These are phyloP conservation scores for Arthroderma sp. DNA, from an alignment of 2,329 filamentous ascomycete genomes.

Conservation along the genomic window DNA sequence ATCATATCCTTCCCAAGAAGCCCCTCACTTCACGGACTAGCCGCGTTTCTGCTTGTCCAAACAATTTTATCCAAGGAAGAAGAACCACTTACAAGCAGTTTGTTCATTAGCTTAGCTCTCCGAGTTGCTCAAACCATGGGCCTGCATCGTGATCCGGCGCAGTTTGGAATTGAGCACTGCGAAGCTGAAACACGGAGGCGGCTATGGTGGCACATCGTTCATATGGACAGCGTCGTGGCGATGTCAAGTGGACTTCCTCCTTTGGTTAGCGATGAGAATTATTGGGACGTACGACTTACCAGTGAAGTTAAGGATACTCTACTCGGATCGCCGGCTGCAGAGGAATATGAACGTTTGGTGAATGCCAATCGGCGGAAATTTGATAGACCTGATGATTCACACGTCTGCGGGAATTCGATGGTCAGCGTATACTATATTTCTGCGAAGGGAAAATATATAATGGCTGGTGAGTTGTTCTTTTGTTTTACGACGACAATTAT, in stretches of 20 bases:
- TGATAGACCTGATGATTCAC: conserved; percentile 30
- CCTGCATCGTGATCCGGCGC: conserved; percentile 35
- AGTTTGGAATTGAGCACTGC: conserved; percentile 32
- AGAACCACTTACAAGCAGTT: conserved; percentile 35
- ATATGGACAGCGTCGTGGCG: conserved; percentile 37
- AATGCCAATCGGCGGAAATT: conserved; percentile 19
- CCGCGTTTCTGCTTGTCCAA: conserved; percentile 35
- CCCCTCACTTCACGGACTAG: conserved; percentile 32
- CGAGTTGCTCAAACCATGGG: conserved; percentile 37
- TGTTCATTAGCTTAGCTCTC: conserved; percentile 35
- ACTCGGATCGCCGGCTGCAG: conserved; percentile 25
- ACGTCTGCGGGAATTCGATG: conserved; percentile 28
- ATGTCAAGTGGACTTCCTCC: conserved; percentile 37
- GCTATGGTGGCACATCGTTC: conserved; percentile 38
- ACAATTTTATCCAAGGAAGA: conserved; percentile 36
- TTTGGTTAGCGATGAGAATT: conserved; percentile 34
- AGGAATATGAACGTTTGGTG: conserved; percentile 24
- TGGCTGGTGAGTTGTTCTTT: conserved; percentile 26
- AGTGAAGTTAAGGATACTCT: conserved; percentile 36
- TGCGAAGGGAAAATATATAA: conserved; percentile 32
- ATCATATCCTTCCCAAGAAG: conserved; percentile 33
- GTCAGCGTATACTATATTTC: conserved; percentile 32
- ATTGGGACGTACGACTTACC: conserved; percentile 35
- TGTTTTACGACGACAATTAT: neutral
- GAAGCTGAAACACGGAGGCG: conserved; percentile 34